Percentiles rank a stretch among this genome's conserved stretches.
Evolutionary conservation across 129 eudicot species (phyloP).

Genomic region (Artemisia tridentata): DNA sequence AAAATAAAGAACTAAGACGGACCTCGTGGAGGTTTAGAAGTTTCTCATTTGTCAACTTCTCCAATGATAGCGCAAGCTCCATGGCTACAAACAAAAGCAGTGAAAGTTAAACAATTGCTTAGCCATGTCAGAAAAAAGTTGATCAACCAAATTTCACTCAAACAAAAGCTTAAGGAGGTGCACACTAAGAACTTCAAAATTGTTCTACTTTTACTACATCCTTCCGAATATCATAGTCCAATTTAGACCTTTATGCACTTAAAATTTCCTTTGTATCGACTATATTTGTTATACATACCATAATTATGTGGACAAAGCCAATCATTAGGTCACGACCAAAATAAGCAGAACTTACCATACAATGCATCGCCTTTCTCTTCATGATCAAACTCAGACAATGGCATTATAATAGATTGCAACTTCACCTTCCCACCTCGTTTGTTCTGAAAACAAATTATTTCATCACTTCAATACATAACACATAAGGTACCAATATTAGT

Average conservation of each 20-base stretch:
- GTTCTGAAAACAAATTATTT: too few species aligned
- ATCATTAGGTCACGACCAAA: too few species aligned
- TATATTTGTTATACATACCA: constrained; percentile 35
- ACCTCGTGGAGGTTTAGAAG: constrained; percentile 79
- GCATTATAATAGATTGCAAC: too few species aligned
- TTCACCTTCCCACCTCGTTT: too few species aligned
- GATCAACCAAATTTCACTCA: background rate
- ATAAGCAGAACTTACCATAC: constrained; percentile 47
- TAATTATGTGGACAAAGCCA: too few species aligned
- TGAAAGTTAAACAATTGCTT: background rate
- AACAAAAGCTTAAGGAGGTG: too few species aligned
- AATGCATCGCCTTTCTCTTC: constrained; percentile 92
- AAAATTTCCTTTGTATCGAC: too few species aligned
- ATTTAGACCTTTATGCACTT: too few species aligned
- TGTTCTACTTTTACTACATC: too few species aligned
- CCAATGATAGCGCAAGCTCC: constrained; percentile 93
- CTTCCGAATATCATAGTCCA: too few species aligned
- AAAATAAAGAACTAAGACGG: constrained; percentile 7
- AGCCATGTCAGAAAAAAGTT: background rate
- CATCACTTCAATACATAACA: background rate
- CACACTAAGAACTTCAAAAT: too few species aligned
- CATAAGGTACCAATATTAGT: background rate
- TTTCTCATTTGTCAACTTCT: constrained; percentile 88
- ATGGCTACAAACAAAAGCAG: constrained; percentile 54
- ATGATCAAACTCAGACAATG: constrained; percentile 78